A percentile compares a stretch with the other conserved stretches of the same genome.
Conservation (phyloP, 768 basidiomycete genomes). For the Hydnomerulius pinastri region DNA sequence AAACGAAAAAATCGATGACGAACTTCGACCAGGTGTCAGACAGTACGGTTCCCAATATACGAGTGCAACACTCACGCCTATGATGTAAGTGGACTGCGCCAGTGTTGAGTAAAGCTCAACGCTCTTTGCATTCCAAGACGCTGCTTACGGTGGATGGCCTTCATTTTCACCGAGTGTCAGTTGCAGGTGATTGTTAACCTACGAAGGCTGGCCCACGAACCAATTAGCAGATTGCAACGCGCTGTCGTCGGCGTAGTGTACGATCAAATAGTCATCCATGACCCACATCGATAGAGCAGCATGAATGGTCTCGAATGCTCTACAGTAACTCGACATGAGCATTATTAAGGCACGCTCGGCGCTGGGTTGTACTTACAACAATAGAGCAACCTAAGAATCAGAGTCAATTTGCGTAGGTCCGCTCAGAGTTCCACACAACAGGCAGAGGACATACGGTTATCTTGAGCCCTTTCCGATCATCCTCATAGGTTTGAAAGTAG, state of each 20-base stretch:
- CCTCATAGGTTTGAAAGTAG: conserved; percentile 26
- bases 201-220: conserved; percentile 15
- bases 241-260: conserved; percentile 12
- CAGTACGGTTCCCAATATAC: neutral
- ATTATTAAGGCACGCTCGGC: neutral
- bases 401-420: neutral
- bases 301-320: conserved; percentile 23
- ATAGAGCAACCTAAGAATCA: conserved; percentile 17
- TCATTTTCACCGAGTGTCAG: neutral
- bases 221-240: conserved; percentile 17
- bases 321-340: conserved; percentile 4
- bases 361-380: conserved; percentile 13
- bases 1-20: conserved; percentile 29
- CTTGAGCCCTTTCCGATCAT: conserved; percentile 20
- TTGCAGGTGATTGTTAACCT: neutral
- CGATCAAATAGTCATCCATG: conserved; percentile 27
- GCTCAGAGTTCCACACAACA: neutral
- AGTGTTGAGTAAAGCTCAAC: neutral
- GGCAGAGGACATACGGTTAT: conserved; percentile 15
- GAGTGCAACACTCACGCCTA: conserved; percentile 21
- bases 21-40: conserved; percentile 17
- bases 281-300: conserved; percentile 23
- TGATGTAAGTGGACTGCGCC: conserved; percentile 19
- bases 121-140: neutral
- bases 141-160: conserved; percentile 21